Percentiles rank a stretch among this genome's conserved stretches.
These are phyloP conservation scores for Gossypium davidsonii DNA, from an alignment of 441 rosid species.

Conservation along the genomic window DNA sequence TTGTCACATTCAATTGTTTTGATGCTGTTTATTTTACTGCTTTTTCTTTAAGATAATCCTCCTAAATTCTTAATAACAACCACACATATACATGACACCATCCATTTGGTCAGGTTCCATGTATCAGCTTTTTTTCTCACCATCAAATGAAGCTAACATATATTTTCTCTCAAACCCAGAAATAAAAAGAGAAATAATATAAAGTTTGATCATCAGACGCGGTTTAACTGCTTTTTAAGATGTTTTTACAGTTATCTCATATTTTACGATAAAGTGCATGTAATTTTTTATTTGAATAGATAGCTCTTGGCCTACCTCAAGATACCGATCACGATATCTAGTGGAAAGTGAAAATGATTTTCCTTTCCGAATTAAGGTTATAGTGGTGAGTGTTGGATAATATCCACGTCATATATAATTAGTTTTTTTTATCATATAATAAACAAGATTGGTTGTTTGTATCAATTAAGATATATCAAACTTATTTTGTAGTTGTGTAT, in stretches of 20 bases:
- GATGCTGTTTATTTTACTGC: neutral
- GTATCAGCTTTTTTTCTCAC: neutral
- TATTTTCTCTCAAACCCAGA: neutral
- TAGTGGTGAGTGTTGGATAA: neutral
- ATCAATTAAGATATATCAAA: no score
- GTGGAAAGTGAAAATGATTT: neutral
- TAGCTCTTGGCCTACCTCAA: neutral
- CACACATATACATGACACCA: neutral
- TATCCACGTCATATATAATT: no score
- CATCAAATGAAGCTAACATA: neutral
- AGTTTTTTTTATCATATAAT: no score
- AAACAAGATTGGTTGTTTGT: no score
- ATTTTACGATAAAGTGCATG: neutral
- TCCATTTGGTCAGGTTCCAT: neutral
- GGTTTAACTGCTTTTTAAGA: neutral
- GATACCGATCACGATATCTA: neutral
- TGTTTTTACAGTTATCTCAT: neutral
- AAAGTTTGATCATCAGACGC: neutral
- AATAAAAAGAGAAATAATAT: neutral
- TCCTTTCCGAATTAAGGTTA: neutral
- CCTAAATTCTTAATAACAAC: neutral
- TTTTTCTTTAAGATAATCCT: neutral
- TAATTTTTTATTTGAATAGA: neutral
- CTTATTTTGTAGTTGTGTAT: no score
- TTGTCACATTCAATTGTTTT: constrained; percentile 1